A percentile compares a stretch with the other conserved stretches of the same genome.
Evolutionary conservation across 2,329 filamentous ascomycete genomes (phyloP).

Genomic region (Diplodia intermedia): DNA sequence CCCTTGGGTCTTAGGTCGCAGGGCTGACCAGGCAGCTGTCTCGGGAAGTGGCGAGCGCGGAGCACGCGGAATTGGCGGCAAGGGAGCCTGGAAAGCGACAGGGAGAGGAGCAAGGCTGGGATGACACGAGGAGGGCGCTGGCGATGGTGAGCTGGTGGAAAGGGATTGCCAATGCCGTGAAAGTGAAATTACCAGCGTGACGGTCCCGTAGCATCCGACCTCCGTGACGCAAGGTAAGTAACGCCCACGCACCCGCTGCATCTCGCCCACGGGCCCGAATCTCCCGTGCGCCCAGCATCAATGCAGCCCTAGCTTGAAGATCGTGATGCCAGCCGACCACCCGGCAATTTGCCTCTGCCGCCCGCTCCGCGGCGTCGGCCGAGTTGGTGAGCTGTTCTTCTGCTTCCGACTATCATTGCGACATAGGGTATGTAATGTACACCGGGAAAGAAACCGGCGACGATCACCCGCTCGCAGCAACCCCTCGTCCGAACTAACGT

Average conservation of each 20-base stretch:
- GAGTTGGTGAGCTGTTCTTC: conserved; percentile 22
- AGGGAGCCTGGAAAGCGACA: background rate
- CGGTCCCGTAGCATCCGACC: conserved; percentile 17
- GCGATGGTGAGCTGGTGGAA: conserved; percentile 18
- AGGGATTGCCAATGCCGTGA: conserved; percentile 11
- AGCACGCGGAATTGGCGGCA: conserved; percentile 10
- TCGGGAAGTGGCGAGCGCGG: conserved; percentile 14
- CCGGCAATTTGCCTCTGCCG: conserved; percentile 4
- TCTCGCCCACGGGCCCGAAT: background rate
- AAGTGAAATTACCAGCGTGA: conserved; percentile 20
- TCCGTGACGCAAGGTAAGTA: conserved; percentile 19
- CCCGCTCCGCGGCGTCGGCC: conserved; percentile 13
- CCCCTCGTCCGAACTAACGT: conserved; percentile 2
- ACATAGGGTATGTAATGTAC: conserved; percentile 23
- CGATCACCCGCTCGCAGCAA: conserved; percentile 12
- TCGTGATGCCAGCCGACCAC: conserved; percentile 4
- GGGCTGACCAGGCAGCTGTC: conserved; percentile 25
- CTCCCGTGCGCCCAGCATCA: background rate
- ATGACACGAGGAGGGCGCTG: conserved; percentile 7
- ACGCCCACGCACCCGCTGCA: conserved; percentile 18
- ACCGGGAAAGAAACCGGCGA: background rate
- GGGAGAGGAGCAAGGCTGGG: conserved; percentile 5
- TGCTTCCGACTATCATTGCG: conserved; percentile 17
- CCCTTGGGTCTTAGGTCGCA: conserved; percentile 23
- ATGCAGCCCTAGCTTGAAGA: conserved; percentile 19